Conservation (phyloP, 2,329 filamentous ascomycete species). For the Aspergillus costaricaensis region DNA sequence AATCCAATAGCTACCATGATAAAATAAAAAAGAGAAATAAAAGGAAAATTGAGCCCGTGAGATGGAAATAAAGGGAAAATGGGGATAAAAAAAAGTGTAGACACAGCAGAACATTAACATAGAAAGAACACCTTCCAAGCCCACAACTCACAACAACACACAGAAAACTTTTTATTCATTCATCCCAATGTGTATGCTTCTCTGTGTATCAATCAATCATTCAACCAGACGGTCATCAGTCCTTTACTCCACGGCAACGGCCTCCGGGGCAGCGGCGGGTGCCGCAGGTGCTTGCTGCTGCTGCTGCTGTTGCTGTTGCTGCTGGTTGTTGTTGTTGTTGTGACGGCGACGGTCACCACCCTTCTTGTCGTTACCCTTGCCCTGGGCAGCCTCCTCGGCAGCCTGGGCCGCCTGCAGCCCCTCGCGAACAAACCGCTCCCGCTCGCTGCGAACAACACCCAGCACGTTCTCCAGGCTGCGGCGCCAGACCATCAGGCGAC, state of each 20-base stretch:
- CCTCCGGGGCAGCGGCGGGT: conserved; percentile 24
- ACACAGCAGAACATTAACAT: not conserved
- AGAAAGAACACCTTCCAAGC: not conserved
- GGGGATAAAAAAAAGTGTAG: not conserved
- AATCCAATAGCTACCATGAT: conserved; percentile 21
- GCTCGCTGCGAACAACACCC: conserved; percentile 74
- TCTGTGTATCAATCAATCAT: not conserved
- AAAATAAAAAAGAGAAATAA: not conserved
- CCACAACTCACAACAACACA: not conserved
- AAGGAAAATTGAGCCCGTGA: not conserved
- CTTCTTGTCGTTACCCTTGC: conserved; percentile 33
- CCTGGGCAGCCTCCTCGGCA: conserved; percentile 34
- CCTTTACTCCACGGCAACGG: conserved; percentile 10
- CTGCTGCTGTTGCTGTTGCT: conserved; percentile 28
- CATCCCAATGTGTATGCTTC: not conserved
- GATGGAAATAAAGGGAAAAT: not conserved
- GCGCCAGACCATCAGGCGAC: conserved; percentile 88
- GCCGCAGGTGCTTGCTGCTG: conserved; percentile 25
- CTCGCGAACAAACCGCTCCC: conserved; percentile 75
- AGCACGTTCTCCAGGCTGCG: conserved; percentile 77
- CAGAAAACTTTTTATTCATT: conserved; percentile 1
- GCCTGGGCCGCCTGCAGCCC: conserved; percentile 54
- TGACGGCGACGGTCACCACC: conserved; percentile 38
- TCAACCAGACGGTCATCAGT: not conserved
- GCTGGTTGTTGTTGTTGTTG: conserved; percentile 28